These are phyloP conservation scores for Plectranthus barbatus DNA, from an alignment of 257 asterid genomes.

Conservation along the genomic window DNA sequence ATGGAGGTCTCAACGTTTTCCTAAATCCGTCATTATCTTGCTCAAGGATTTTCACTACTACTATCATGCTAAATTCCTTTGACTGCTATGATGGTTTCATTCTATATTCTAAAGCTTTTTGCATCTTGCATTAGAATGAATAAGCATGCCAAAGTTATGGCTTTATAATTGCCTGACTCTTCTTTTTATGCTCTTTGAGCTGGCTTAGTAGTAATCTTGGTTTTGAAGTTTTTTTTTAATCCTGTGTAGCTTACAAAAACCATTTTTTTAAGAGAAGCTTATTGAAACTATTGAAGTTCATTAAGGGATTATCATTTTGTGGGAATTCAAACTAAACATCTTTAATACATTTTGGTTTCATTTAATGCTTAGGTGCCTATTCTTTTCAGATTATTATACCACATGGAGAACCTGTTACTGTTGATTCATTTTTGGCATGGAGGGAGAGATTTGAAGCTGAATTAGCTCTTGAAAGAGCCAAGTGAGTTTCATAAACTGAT, in stretches of 20 bases:
- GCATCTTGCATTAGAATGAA: background rate
- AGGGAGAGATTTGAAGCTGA: conserved; percentile 99
- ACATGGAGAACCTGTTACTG: conserved; percentile 95
- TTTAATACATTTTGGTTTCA: conserved; percentile 6
- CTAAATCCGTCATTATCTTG: background rate
- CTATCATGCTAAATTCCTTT: background rate
- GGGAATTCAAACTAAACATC: background rate
- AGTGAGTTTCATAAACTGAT: conserved; percentile 47
- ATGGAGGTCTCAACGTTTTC: background rate
- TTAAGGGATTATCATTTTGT: background rate
- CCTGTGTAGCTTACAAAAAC: background rate
- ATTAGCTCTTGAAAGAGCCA: conserved; percentile 92
- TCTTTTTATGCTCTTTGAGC: background rate
- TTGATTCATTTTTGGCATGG: conserved; percentile 94
- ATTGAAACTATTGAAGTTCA: background rate
- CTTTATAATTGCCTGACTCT: background rate
- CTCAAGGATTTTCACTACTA: background rate
- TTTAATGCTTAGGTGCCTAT: conserved; percentile 17
- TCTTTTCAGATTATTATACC: conserved; percentile 74
- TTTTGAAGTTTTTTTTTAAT: background rate
- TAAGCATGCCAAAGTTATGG: background rate
- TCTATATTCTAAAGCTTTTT: background rate
- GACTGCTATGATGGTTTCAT: background rate
- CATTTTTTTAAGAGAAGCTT: no score
- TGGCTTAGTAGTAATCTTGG: background rate